Conservation (phyloP, 1,139 yeast genomes). For the Hyphopichia fennica region DNA sequence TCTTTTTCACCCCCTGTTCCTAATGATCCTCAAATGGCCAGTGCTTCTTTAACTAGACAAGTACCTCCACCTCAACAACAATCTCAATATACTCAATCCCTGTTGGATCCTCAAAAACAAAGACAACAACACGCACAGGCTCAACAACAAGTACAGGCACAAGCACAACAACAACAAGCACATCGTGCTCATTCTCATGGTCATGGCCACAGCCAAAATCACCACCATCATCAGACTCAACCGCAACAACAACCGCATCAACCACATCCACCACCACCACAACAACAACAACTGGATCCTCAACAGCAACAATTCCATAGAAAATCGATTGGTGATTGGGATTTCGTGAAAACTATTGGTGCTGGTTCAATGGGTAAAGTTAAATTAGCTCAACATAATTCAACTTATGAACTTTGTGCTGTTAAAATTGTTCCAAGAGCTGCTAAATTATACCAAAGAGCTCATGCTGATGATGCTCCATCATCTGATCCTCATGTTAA, state of each 20-base stretch:
- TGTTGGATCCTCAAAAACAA: slow-evolving; percentile 3
- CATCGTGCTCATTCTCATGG: slow-evolving; percentile 11
- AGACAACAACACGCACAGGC: slow-evolving; percentile 7
- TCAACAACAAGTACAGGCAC: slow-evolving; percentile 4
- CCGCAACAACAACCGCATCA: slow-evolving; percentile 9
- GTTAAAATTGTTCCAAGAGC: slow-evolving; percentile 83
- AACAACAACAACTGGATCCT: slow-evolving; percentile 15
- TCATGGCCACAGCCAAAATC: slow-evolving; percentile 5
- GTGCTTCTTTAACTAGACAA: slow-evolving; percentile 6
- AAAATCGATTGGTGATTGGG: slow-evolving; percentile 95
- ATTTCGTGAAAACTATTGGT: slow-evolving; percentile 90
- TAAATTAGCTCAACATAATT: slow-evolving; percentile 82
- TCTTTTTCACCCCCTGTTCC: slow-evolving; percentile 11
- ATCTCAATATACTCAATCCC: slow-evolving; percentile 6
- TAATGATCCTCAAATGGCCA: background rate
- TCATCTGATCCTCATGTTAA: slow-evolving; percentile 56
- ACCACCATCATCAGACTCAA: slow-evolving; percentile 9
- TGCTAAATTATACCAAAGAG: slow-evolving; percentile 71
- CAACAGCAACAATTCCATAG: slow-evolving; percentile 65
- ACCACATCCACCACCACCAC: slow-evolving; percentile 9
- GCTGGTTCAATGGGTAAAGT: slow-evolving; percentile 99
- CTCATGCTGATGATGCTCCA: slow-evolving; percentile 72
- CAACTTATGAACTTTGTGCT: slow-evolving; percentile 83
- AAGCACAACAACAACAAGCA: slow-evolving; percentile 10
- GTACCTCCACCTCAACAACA: slow-evolving; percentile 6